Conservation (phyloP, 1,139 yeast genomes). For the Nadsonia commutata region DNA sequence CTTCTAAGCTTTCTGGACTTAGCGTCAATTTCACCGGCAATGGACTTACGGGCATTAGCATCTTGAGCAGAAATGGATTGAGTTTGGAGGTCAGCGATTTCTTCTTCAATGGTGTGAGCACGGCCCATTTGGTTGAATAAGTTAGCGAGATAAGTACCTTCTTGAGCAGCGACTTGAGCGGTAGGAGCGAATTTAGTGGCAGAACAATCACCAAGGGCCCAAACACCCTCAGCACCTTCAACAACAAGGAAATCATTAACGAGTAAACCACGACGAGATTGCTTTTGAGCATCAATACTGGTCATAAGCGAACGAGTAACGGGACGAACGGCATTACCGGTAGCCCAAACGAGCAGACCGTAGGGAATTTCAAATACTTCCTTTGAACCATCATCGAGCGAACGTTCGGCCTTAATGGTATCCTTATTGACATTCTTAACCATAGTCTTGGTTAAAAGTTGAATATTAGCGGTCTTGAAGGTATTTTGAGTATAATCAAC, state of each 20-base stretch:
- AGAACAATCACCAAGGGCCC: constrained; percentile 90
- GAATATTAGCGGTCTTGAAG: constrained; percentile 65
- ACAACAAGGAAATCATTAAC: constrained; percentile 74
- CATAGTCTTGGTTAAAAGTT: constrained; percentile 69
- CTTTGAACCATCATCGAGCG: constrained; percentile 49
- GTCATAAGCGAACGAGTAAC: constrained; percentile 53
- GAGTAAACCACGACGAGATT: constrained; percentile 78
- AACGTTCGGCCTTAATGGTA: constrained; percentile 54
- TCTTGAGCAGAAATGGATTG: constrained; percentile 22
- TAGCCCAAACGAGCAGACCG: constrained; percentile 92
- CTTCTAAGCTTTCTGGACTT: constrained; percentile 28
- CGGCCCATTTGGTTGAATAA: constrained; percentile 56
- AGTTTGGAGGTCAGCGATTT: constrained; percentile 26
- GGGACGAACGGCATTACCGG: constrained; percentile 86
- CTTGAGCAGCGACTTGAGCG: constrained; percentile 95
- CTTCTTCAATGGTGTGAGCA: constrained; percentile 44
- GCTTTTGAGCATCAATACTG: constrained; percentile 66
- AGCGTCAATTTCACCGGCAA: constrained; percentile 25
- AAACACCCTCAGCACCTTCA: constrained; percentile 72
- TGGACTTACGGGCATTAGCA: constrained; percentile 19
- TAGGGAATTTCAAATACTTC: constrained; percentile 59
- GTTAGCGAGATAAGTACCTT: constrained; percentile 68
- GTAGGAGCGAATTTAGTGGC: constrained; percentile 85
- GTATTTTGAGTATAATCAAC: constrained; percentile 75
- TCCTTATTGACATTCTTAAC: constrained; percentile 69